These are phyloP conservation scores for Nicotiana knightiana DNA, from an alignment of 257 asterid genomes.

Conservation along the genomic window DNA sequence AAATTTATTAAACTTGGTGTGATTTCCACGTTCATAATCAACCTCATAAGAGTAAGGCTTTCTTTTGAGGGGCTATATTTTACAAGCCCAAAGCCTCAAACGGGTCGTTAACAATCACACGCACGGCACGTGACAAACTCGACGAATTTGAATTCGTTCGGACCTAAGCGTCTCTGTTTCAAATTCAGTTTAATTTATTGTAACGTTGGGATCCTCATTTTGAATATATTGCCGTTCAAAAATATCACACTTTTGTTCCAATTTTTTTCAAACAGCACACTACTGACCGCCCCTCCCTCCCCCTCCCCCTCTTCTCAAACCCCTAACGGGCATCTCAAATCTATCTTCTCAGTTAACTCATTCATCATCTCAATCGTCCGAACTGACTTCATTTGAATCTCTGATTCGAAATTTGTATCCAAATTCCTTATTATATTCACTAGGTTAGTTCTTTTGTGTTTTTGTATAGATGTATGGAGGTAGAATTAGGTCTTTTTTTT, in stretches of 20 bases:
- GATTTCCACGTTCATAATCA: too few relatives aligned
- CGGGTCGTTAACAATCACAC: background rate
- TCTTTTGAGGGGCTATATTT: too few relatives aligned
- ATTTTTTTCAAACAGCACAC: background rate
- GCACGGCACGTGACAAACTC: slow-evolving; percentile 17
- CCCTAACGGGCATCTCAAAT: slow-evolving; percentile 2
- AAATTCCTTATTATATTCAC: background rate
- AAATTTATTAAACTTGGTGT: too few relatives aligned
- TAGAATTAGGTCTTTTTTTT: background rate
- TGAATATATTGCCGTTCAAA: too few relatives aligned
- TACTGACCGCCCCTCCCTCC: background rate
- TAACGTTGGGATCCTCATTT: too few relatives aligned
- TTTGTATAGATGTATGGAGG: background rate
- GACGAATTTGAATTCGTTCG: slow-evolving; percentile 21
- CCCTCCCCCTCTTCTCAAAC: background rate
- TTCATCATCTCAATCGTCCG: background rate
- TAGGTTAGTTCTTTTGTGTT: background rate
- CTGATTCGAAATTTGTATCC: background rate
- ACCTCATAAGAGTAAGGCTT: too few relatives aligned
- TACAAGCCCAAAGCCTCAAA: background rate
- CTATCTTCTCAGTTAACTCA: background rate
- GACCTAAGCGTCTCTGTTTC: slow-evolving; percentile 15
- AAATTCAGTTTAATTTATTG: slow-evolving; percentile 6
- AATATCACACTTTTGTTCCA: too few relatives aligned
- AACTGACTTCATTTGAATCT: background rate